phyloP scores from a whole-genome alignment of 495 filamentous ascomycete species.

The Penicillium simplicissimum region DNA sequence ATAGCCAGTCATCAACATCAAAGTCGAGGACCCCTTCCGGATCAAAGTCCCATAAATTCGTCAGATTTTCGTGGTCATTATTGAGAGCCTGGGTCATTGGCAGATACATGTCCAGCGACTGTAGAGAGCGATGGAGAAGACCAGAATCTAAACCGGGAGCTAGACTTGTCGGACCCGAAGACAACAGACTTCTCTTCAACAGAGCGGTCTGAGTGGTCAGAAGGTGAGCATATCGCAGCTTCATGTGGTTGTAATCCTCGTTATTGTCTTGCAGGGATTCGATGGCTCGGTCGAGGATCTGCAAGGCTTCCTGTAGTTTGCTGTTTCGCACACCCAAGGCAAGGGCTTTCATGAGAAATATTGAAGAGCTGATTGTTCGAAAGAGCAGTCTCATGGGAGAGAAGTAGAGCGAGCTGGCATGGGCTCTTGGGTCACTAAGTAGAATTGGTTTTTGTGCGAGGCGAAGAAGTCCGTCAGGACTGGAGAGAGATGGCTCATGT shows the following conservation, averaged over 20 bases:
- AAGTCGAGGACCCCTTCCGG: slow-evolving; percentile 12
- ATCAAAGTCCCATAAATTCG: slow-evolving; percentile 8
- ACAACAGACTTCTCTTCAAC: slow-evolving; percentile 22
- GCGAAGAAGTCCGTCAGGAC: slow-evolving; percentile 42
- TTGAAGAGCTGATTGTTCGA: slow-evolving; percentile 39
- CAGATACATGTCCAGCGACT: not conserved
- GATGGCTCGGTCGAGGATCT: slow-evolving; percentile 39
- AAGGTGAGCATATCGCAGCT: slow-evolving; percentile 37
- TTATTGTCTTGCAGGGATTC: slow-evolving; percentile 30
- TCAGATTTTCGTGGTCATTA: not conserved
- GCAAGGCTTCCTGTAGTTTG: slow-evolving; percentile 35
- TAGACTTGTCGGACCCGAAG: not conserved
- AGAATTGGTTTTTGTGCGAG: slow-evolving; percentile 34
- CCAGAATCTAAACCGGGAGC: not conserved
- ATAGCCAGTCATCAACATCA: slow-evolving; percentile 34
- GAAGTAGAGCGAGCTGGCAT: slow-evolving; percentile 35
- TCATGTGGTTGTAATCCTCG: slow-evolving; percentile 42
- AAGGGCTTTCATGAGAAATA: slow-evolving; percentile 45
- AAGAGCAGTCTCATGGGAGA: slow-evolving; percentile 40
- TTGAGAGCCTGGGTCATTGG: not conserved
- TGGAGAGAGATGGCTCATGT: slow-evolving; percentile 39
- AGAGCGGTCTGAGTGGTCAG: slow-evolving; percentile 30
- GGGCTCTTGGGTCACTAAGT: slow-evolving; percentile 40
- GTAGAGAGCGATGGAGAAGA: not conserved
- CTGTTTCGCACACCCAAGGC: slow-evolving; percentile 36